Base-by-base conservation (phyloP, 129 eudicot genomes). In the Glebionis coronaria region DNA sequence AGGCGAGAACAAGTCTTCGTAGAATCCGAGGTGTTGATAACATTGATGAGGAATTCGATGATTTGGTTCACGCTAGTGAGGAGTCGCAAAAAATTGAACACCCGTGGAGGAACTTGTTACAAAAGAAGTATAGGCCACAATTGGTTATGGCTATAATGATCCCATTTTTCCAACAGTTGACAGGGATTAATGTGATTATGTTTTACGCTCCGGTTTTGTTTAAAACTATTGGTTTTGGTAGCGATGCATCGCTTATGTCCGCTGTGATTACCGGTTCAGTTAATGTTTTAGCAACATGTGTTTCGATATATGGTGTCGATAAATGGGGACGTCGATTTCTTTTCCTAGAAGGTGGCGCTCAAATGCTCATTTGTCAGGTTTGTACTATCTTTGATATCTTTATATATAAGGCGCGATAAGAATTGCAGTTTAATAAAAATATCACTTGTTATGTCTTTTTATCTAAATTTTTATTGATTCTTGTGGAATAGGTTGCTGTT, bases 171-270 rank as follows among this genome's bases (percentile, higher is more conserved):
- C 98, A 92, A 58, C 98, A 92, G 19, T 52, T 92, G 15, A 85
- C 98, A 2, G 98, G 98, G n/a, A 88, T 92, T 19, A 92, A 92
- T 35, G 98, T 84, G 47, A 92, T 92, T 57, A 88, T 92, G 96
- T 92, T 92, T 56, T 92, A 92, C n/a, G 98, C 98, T 4, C 98
- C 98, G 4, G 97, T 88, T 40, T 65, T 92, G 79, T 92, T 92
- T 25, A 83, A 85, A 69, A 92, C 98, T 0, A 85, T 92, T 0
- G 98, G 98, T 4, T 88, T 92, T 28, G 84, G 82, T 5, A 29
- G 78, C 13, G 87, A 92, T 60, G 91, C 91, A 15, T 75, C 96
- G 1, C 86, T 92, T 28, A 85, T 88, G 96, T 92, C 98, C 0
- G 96, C 98, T 0, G 96, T 92, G 69, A 86, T 92, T 44, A 85